Base-by-base conservation (phyloP, 176 grass and related monocot species). In the Aechmea fasciata region DNA sequence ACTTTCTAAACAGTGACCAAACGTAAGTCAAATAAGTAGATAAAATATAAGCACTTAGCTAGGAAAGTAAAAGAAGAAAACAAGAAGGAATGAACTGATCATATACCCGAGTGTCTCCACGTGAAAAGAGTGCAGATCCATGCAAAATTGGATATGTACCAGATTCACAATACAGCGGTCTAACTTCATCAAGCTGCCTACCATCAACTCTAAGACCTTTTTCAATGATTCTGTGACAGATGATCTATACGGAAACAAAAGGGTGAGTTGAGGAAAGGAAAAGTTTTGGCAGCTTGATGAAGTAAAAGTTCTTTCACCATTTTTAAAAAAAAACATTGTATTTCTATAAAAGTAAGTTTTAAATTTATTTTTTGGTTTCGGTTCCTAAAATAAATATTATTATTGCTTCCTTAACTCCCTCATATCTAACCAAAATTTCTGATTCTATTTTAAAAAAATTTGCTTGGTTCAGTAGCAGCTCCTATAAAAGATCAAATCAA, bases 41-140 rank as follows among this genome's bases (percentile, higher is more conserved):
- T 47, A 29, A 3, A 73, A 68, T 11, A 68, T 18, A 29, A 52
- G 13, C 12, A 17, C 18, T 65, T 65, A 13, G 11, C 26, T 65
- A 18, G 12, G 10, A 15, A 23, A 17, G 26, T 4, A 15, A 23
- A 14, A 13, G 13, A 25, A n/a, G 13, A 10, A 7, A 59, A 48
- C n/a, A 63, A n/a, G 18, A 18, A 9, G 9, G 55, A 64, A 57
- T 41, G 33, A 57, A 54, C 2, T 47, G n/a, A 66, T 54, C 20
- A 15, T 66, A 49, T 71, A 97, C 94, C 84, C 93, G 89, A 19
- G 94, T 97, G 69, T 92, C 86, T 50, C 87, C 89, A 72, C 89
- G 89, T 24, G 94, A 93, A 81, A 97, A 93, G 48, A 97, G 79
- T 49, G 94, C 85, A 85, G 89, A 97, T 48, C 94, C 94, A 85